Conservation (phyloP, 2,329 filamentous ascomycete genomes). For the Purpureocillium takamizusanense region DNA sequence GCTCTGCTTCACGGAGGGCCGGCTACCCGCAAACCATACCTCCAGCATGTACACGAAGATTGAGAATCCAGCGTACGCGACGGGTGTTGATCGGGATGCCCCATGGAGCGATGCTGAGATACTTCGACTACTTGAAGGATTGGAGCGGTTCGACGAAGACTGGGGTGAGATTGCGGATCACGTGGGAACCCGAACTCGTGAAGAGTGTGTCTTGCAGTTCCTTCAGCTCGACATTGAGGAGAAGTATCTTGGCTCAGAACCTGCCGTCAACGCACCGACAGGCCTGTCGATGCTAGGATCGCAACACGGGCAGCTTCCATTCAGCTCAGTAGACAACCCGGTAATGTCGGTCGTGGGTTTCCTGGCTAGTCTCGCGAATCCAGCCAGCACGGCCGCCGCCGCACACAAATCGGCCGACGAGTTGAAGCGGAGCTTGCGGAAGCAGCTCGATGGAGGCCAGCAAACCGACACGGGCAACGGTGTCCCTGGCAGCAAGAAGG, state of each 20-base stretch:
- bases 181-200: slow-evolving; percentile 81
- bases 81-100: slow-evolving; percentile 71
- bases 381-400: slow-evolving; percentile 80
- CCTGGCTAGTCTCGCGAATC: slow-evolving; percentile 83
- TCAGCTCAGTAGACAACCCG: slow-evolving; percentile 89
- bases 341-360: slow-evolving; percentile 95
- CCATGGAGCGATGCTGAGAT: slow-evolving; percentile 89
- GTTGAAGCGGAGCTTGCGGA: slow-evolving; percentile 70
- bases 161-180: slow-evolving; percentile 91
- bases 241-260: slow-evolving; percentile 81
- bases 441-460: slow-evolving; percentile 58
- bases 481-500: slow-evolving; percentile 32
- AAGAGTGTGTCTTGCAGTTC: slow-evolving; percentile 96
- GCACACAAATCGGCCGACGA: slow-evolving; percentile 81
- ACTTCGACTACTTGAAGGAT: slow-evolving; percentile 77
- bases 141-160: slow-evolving; percentile 91
- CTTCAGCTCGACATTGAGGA: slow-evolving; percentile 94
- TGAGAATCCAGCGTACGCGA: slow-evolving; percentile 77
- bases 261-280: slow-evolving; percentile 38
- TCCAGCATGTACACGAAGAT: slow-evolving; percentile 79
- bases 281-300: slow-evolving; percentile 60
- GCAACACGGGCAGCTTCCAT: slow-evolving; percentile 73
- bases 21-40: slow-evolving; percentile 71
- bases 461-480: slow-evolving; percentile 49
- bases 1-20: slow-evolving; percentile 77